Evolutionary conservation across 73 alveolate genomes (phyloP), one percentile per base, ranked within the genome.

Genomic region (Tetrahymena borealis): DNA sequence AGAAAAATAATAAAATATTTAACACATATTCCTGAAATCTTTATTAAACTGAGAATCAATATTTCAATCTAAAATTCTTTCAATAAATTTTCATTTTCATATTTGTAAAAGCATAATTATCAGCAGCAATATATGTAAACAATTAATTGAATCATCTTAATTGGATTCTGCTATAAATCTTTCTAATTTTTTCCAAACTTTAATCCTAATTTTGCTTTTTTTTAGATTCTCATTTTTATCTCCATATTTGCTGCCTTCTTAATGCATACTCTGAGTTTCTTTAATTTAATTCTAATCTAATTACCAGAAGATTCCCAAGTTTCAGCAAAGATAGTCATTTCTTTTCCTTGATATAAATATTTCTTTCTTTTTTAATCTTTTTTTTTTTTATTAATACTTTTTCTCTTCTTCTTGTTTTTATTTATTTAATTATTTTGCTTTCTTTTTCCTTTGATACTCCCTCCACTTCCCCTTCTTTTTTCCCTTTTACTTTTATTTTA

Each of bases 21-120:
- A 20, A 60, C 85, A 15, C 95, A 18, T 93, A 90, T 15, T 93
- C 92, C 92, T 91, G 79, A 38, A 93, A 39, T 78, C 79, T 93
- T 36, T 78, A 39, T 41, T 93, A 78, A 13, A 85, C 38, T 24
- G 95, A n/a, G n/a, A n/a, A n/a, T n/a, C n/a, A n/a, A n/a, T n/a
- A n/a, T n/a, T n/a, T n/a, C n/a, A n/a, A n/a, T n/a, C n/a, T n/a
- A n/a, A n/a, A n/a, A n/a, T n/a, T n/a, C n/a, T n/a, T n/a, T n/a
- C n/a, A n/a, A n/a, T n/a, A n/a, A n/a, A n/a, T n/a, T n/a, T n/a
- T n/a, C n/a, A n/a, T n/a, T n/a, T n/a, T n/a, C n/a, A n/a, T n/a
- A n/a, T n/a, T n/a, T n/a, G n/a, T n/a, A n/a, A n/a, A n/a, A n/a
- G n/a, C n/a, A n/a, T n/a, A n/a, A n/a, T n/a, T n/a, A n/a, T n/a